Evolutionary conservation across 441 rosid species (phyloP), one percentile per base, ranked within the genome.

Genomic region (Caryocar brasiliense): DNA sequence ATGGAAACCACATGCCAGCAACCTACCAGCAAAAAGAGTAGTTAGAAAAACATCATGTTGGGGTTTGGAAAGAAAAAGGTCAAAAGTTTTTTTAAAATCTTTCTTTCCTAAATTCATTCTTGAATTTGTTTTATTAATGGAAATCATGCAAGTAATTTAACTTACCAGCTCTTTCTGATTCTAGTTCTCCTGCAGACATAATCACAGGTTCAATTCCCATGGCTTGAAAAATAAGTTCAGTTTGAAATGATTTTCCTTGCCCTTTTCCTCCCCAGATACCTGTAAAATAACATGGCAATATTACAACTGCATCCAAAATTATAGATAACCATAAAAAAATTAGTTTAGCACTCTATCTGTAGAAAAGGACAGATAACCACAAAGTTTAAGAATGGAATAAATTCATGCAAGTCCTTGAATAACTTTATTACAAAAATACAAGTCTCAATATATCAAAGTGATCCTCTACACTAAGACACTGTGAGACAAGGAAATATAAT

Each of bases 191-290:
- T 13, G 91, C 96, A 49, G 96, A 86, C 95, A 91, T 86, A 30
- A 91, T 82, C 32, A 91, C 88, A 25, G 96, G 95, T 60, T 85
- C 96, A 54, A 86, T 63, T 59, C 93, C 96, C 96, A 85, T 72
- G 30, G 88, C 75, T 64, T 79, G 92, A 67, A 91, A 91, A 62
- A 91, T 77, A 54, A 91, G 86, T 68, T 86, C 98, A 2, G 98
- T 85, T 75, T 91, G 96, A 72, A 91, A 86, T 52, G 98, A 77
- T 67, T 91, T 86, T 40, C 98, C 98, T 68, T 91, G 96, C 25
- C 98, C 98, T 74, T 91, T 91, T 58, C 98, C 98, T 67, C 98
- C 98, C 98, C 96, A 91, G 5, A 86, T 77, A 67, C 98, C 98
- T 91, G 59, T 19, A 47, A 38, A 10, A 40, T 41, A 59, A 15